These are phyloP conservation scores for Begonia masoniana DNA, from an alignment of 306 rosid genomes.

Conservation along the genomic window DNA sequence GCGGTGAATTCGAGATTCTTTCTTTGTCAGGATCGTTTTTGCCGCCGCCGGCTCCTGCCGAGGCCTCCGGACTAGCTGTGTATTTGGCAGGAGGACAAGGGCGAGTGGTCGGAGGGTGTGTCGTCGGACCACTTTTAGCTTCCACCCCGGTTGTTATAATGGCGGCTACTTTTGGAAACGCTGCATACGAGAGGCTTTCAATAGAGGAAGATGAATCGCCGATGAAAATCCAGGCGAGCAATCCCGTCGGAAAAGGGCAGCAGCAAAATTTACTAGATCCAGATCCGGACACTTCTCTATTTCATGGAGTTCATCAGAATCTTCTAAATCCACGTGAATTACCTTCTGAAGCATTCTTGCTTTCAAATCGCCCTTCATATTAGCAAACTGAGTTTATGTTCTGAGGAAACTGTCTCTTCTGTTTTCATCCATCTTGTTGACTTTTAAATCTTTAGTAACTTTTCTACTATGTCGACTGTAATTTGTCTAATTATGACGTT, in stretches of 20 bases:
- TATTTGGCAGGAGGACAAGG: constrained; percentile 82
- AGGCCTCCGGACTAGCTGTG: constrained; percentile 55
- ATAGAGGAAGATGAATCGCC: constrained; percentile 51
- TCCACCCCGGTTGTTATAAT: constrained; percentile 70
- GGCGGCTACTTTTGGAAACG: constrained; percentile 87
- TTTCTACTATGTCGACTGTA: no score
- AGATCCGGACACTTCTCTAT: constrained; percentile 40
- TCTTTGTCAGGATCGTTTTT: constrained; percentile 63
- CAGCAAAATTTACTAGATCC: constrained; percentile 44
- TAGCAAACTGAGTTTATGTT: not conserved
- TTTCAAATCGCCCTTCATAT: constrained; percentile 49
- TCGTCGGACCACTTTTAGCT: constrained; percentile 61
- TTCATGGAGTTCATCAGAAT: constrained; percentile 70
- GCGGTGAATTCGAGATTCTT: constrained; percentile 70
- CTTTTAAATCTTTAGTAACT: no score
- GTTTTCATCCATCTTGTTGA: no score
- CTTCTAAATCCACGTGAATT: constrained; percentile 65
- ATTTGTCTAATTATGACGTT: no score
- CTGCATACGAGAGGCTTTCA: constrained; percentile 83
- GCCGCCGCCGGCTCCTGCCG: constrained; percentile 80
- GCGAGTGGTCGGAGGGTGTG: constrained; percentile 76
- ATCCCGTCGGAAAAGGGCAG: constrained; percentile 14
- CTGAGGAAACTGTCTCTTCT: no score
- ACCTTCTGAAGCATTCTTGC: constrained; percentile 68
- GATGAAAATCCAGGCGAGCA: constrained; percentile 24